A percentile compares a stretch with the other conserved stretches of the same genome.
Conservation (phyloP, 2,329 filamentous ascomycete genomes). For the Ophidiomyces ophidiicola region DNA sequence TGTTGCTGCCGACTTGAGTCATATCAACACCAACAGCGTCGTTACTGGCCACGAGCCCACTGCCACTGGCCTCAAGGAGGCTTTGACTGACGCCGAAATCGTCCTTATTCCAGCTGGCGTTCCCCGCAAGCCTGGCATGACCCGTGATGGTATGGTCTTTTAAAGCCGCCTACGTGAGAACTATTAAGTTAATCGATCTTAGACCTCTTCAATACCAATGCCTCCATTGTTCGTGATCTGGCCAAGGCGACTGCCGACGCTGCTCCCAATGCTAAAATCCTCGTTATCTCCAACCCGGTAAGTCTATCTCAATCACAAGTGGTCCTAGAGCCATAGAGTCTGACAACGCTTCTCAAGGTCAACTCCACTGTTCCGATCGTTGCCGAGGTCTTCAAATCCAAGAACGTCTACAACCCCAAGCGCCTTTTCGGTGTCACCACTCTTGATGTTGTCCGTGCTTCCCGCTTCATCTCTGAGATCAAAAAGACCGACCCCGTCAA, state of each 20-base stretch:
- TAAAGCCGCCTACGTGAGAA: neutral
- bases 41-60: constrained; percentile 82
- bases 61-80: constrained; percentile 59
- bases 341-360: constrained; percentile 41
- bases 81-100: constrained; percentile 78
- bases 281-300: constrained; percentile 96
- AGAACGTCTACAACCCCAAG: constrained; percentile 97
- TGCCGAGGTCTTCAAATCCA: constrained; percentile 90
- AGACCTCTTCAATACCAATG: constrained; percentile 99
- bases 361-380: constrained; percentile 99
- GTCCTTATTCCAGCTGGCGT: constrained; percentile 97
- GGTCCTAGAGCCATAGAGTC: neutral
- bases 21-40: constrained; percentile 97
- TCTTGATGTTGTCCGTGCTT: constrained; percentile 94
- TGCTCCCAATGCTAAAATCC: constrained; percentile 82
- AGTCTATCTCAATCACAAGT: constrained; percentile 18
- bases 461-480: constrained; percentile 92
- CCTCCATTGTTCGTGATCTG: constrained; percentile 95
- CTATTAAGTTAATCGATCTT: neutral
- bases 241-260: constrained; percentile 87
- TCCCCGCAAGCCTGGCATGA: constrained; percentile 98
- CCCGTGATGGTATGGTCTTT: constrained; percentile 60
- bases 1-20: constrained; percentile 94
- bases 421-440: constrained; percentile 98
- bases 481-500: constrained; percentile 80